These are phyloP conservation scores for Ustulina deusta DNA, from an alignment of 2,329 filamentous ascomycete genomes.

Conservation along the genomic window DNA sequence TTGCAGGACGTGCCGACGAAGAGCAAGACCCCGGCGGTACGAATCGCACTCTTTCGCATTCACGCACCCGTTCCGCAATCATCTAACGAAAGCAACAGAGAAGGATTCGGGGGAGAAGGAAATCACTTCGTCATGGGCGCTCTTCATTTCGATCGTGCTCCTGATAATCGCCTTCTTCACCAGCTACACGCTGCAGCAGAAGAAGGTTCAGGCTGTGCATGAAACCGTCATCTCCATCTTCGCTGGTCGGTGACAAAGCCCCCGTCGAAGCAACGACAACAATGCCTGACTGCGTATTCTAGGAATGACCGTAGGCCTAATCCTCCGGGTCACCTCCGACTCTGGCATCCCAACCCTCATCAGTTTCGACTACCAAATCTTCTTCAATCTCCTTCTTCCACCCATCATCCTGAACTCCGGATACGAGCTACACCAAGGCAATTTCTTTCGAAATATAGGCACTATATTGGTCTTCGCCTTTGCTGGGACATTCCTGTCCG, in stretches of 20 bases:
- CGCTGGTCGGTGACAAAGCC: constrained; percentile 69
- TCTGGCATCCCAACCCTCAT: constrained; percentile 90
- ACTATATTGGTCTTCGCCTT: constrained; percentile 98
- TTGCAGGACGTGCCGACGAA: constrained; percentile 58
- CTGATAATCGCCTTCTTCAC: constrained; percentile 95
- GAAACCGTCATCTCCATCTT: constrained; percentile 99
- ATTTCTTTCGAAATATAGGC: constrained; percentile 98
- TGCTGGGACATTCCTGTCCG: constrained; percentile 95
- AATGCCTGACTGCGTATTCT: constrained; percentile 33
- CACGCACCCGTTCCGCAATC: constrained; percentile 11
- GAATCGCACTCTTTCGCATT: constrained; percentile 38
- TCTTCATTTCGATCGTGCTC: constrained; percentile 95
- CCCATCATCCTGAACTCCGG: constrained; percentile 97
- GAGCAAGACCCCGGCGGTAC: constrained; percentile 63
- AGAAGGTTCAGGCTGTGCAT: constrained; percentile 96
- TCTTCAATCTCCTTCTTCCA: constrained; percentile 98
- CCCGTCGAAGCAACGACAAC: constrained; percentile 19
- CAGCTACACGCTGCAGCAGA: constrained; percentile 95
- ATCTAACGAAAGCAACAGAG: constrained; percentile 59
- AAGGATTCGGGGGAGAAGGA: constrained; percentile 91
- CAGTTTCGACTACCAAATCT: constrained; percentile 98
- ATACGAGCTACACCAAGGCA: constrained; percentile 97
- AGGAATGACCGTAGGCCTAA: constrained; percentile 96
- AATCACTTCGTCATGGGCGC: constrained; percentile 94
- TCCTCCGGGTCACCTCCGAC: constrained; percentile 83